phyloP scores from a whole-genome alignment of 2,329 filamentous ascomycete genomes.

The Stemphylium lycopersici region DNA sequence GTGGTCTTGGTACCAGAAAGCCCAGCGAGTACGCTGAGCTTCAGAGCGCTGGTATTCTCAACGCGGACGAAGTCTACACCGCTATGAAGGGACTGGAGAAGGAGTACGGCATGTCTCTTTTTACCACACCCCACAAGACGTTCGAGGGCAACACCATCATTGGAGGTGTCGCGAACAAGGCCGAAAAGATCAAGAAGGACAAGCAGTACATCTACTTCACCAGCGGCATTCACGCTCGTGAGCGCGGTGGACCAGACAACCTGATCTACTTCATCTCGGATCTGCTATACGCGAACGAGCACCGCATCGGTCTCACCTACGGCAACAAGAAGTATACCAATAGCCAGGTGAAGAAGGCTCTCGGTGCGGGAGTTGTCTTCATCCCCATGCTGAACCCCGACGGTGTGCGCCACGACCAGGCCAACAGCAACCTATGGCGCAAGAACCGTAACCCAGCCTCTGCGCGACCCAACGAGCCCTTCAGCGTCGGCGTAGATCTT shows the following conservation, averaged over 20 bases:
- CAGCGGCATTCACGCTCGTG: constrained; percentile 62
- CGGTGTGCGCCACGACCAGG: constrained; percentile 40
- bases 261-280: constrained; percentile 65
- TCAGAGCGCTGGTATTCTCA: constrained; percentile 53
- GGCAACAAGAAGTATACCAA: constrained; percentile 60
- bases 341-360: constrained; percentile 58
- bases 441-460: constrained; percentile 51
- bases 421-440: constrained; percentile 40
- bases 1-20: constrained; percentile 51
- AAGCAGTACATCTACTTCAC: constrained; percentile 60
- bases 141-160: constrained; percentile 48
- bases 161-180: constrained; percentile 53
- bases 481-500: constrained; percentile 37
- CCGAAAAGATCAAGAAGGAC: constrained; percentile 50
- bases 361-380: constrained; percentile 62
- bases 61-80: constrained; percentile 53
- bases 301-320: constrained; percentile 58
- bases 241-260: constrained; percentile 64
- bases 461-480: constrained; percentile 15
- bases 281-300: constrained; percentile 60
- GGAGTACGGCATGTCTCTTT: constrained; percentile 52
- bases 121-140: constrained; percentile 54
- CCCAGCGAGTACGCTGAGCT: constrained; percentile 30
- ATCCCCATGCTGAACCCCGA: constrained; percentile 42
- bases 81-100: constrained; percentile 53